Evolutionary conservation across 371 early-diverging fungal genomes (phyloP), one percentile per base, ranked within the genome.

Genomic region (Lichtheimia corymbifera): DNA sequence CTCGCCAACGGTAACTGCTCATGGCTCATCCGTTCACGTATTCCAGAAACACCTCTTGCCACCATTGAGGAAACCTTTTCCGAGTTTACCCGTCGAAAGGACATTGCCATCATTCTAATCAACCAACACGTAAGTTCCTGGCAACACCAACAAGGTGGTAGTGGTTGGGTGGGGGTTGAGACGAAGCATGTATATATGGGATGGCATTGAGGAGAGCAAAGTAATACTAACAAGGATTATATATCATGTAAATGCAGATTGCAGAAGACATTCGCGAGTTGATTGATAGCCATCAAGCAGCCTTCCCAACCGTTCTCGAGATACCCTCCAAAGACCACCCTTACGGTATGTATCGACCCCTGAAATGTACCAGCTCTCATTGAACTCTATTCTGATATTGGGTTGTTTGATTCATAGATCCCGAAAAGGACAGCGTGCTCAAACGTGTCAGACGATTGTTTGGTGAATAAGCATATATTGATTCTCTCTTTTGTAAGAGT

Each of bases 311-410:
- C 11, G 84, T 99, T 14, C 87, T 99, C 58, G 99, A 99, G 74
- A 97, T 99, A 66, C 99, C 99, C 61, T 97, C 97, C 55, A 99
- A 99, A 83, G 98, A 99, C 72, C 95, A 97, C 72, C 99, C 98
- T 40, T 99, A 98, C 74, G 87, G 85, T 83, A 80, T 66, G 53
- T 55, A 28, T 41, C 35, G 28, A 28, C 35, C 79, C 18, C 53
- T 66, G 74, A 68, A 79, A 78, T 30, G 42, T 5, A 24, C 35
- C 47, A 52, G 42, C 35, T 58, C 47, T 17, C 25, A 24, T 25
- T 60, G 30, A 18, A 44, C 6, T 44, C 49, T 55, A 41, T 50
- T 44, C 41, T 20, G 5, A 28, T 49, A 3, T 35, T 4, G 28
- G 28, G 7, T 28, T 4, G 7, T 58, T 24, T 27, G 55, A 62